These are phyloP conservation scores for Ophiostoma fasciatum DNA, from an alignment of 2,329 filamentous ascomycete species.

Conservation along the genomic window DNA sequence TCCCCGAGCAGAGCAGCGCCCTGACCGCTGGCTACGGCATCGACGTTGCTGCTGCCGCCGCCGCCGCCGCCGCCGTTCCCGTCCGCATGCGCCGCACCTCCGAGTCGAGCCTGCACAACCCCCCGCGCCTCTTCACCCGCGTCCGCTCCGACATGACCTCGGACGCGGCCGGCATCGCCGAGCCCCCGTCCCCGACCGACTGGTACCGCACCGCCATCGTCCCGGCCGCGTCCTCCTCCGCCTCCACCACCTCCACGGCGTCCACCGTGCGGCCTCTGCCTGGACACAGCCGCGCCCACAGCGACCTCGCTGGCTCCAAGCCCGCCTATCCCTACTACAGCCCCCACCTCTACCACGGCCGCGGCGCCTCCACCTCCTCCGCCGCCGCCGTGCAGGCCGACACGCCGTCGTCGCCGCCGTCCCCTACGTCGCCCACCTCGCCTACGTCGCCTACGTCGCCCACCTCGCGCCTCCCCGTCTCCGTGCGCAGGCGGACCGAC, in stretches of 20 bases:
- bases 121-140: conserved; percentile 26
- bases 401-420: not conserved
- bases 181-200: conserved; percentile 50
- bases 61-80: conserved; percentile 42
- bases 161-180: conserved; percentile 36
- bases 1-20: conserved; percentile 40
- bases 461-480: conserved; percentile 24
- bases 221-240: too few relatives aligned
- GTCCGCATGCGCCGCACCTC: conserved; percentile 47
- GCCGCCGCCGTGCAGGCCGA: too few relatives aligned
- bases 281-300: conserved; percentile 37
- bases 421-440: not conserved
- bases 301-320: conserved; percentile 34
- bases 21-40: conserved; percentile 47
- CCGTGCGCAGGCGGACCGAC: conserved; percentile 25
- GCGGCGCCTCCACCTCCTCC: conserved; percentile 1
- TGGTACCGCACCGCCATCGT: conserved; percentile 37
- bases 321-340: not conserved
- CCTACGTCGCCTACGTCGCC: conserved; percentile 15
- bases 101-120: conserved; percentile 50
- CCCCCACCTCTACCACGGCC: not conserved
- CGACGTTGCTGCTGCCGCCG: conserved; percentile 25
- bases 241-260: not conserved
- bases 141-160: conserved; percentile 42
- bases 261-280: conserved; percentile 1